Evolutionary conservation across 2,329 filamentous ascomycete genomes (phyloP), one percentile per base, ranked within the genome.

Genomic region (Fusarium chaquense): DNA sequence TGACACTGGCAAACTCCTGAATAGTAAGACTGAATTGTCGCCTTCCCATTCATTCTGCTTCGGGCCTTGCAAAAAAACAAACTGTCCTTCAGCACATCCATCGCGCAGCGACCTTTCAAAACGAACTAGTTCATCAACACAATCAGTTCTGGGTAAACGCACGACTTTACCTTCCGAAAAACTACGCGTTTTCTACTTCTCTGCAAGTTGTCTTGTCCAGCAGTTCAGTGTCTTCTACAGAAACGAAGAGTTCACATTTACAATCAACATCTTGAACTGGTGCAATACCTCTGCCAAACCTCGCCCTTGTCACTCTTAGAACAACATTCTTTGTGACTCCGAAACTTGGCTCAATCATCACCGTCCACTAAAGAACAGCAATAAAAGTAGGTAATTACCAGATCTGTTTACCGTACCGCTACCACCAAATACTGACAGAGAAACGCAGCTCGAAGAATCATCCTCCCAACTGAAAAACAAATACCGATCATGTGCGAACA

Each of bases 401-500:
- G 1, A 20, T 10, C 16, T 5, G 22, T n/a, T 9, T 13, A 6
- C 10, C 5, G 5, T 18, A 6, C 2, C 3, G 2, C 16, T 24
- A 22, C 7, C 12, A 5, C 13, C 20, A 5, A 45, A 6, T 1
- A 6, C 16, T 20, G 13, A 30, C 26, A 7, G 2, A 35, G 6
- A 15, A 12, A 2, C 9, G 16, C 32, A 57, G 33, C 1, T 11
- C 13, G 20, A 41, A 3, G 7, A 22, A 26, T 10, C 28, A 4
- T 52, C 35, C 12, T 28, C 28, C 28, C 3, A 13, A 22, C 6
- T 1, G 8, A 20, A 18, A 11, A 0, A 0, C n/a, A 20, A n/a
- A 30, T n/a, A 12, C 10, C 16, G 18, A 30, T 0, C 2, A 65
- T 65, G 61, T 65, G 62, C 5, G 53, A 65, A 15, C 60, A 65